Evolutionary conservation across 225 moss, liverwort and hornwort species (phyloP).

Genomic region (Lunularia cruciata): DNA sequence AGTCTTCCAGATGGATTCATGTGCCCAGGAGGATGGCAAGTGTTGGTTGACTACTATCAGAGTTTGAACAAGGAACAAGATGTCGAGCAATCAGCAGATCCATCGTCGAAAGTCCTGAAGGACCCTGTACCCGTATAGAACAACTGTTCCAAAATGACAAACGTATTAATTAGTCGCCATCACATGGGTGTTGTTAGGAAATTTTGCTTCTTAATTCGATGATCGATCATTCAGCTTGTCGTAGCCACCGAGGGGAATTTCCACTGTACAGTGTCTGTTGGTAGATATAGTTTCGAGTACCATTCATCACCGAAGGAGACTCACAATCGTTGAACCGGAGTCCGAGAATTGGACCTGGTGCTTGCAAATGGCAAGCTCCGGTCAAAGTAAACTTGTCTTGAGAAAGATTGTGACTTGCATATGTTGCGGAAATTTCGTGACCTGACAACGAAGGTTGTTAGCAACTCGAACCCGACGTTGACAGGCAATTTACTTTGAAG

Average conservation of each 20-base stretch:
- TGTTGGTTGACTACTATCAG: constrained; percentile 88
- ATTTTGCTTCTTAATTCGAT: background rate
- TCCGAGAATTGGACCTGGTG: background rate
- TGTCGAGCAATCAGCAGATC: background rate
- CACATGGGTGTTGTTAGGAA: constrained; percentile 6
- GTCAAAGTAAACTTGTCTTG: background rate
- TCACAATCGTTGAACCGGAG: background rate
- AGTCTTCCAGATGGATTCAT: constrained; percentile 87
- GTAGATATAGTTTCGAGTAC: background rate
- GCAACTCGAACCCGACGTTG: background rate
- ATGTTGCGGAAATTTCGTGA: background rate
- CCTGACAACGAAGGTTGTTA: background rate
- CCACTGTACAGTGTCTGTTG: constrained; percentile 15
- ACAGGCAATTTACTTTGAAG: background rate
- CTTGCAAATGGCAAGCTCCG: background rate
- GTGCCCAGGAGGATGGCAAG: constrained; percentile 95
- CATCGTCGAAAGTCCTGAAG: constrained; percentile 3
- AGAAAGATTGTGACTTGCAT: background rate
- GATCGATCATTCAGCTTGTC: background rate
- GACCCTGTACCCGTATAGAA: constrained; percentile 38
- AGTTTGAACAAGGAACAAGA: constrained; percentile 49
- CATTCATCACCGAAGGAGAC: background rate
- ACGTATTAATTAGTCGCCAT: background rate
- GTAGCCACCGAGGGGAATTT: constrained; percentile 5
- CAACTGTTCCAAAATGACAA: no score